Evolutionary conservation across 441 rosid species (phyloP).

Genomic region (Breynia disticha): DNA sequence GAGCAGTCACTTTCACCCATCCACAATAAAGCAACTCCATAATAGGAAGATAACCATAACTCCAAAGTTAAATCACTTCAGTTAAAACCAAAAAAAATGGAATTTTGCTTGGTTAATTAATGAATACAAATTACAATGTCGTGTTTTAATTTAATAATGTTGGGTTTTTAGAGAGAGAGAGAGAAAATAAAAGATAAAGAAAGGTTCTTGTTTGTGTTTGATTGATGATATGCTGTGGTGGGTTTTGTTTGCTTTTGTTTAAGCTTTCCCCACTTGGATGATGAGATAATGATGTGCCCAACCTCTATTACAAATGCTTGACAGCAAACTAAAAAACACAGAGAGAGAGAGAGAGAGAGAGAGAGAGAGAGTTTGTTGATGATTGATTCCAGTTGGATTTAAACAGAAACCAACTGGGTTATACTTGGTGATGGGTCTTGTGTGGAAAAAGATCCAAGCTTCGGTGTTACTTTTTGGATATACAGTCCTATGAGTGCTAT

Average conservation of each 20-base stretch:
- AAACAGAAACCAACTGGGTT: conserved; percentile 39
- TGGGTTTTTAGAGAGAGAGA: no score
- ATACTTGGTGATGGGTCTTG: conserved; percentile 15
- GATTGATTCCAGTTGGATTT: conserved; percentile 49
- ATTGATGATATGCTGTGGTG: conserved; percentile 13
- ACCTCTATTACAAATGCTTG: conserved; percentile 33
- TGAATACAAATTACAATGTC: background rate
- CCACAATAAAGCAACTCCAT: background rate
- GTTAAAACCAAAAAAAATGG: background rate
- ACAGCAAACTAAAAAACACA: conserved; percentile 17
- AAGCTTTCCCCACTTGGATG: conserved; percentile 51
- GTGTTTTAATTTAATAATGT: conserved; percentile 7
- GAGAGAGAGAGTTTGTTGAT: conserved; percentile 22
- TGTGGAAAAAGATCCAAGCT: conserved; percentile 29
- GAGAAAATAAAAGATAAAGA: background rate
- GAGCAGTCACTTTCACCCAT: conserved; percentile 36
- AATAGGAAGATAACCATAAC: background rate
- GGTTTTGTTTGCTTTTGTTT: conserved; percentile 37
- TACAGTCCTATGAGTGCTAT: conserved; percentile 25
- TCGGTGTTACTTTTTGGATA: conserved; percentile 28
- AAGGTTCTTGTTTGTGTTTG: background rate
- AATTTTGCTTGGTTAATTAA: no score
- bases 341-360: conserved; percentile 16
- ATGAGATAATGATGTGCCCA: conserved; percentile 72
- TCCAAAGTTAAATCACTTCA: background rate